Evolutionary conservation across 192 early-diverging fungal species (phyloP).

Genomic region (Backusella luteola): DNA sequence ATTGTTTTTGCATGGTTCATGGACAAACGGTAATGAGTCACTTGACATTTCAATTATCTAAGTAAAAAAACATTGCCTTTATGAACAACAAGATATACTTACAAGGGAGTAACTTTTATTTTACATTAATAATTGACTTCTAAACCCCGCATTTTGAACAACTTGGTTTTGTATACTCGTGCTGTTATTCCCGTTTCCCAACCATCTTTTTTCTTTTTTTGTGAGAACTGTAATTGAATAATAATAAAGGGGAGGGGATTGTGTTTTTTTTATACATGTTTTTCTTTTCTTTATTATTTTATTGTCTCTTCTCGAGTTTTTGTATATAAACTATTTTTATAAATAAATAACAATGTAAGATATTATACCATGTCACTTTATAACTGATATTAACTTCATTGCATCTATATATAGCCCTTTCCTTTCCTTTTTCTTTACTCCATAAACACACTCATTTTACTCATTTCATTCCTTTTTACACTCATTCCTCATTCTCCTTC

Average conservation of each 20-base stretch:
- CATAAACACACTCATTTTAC: not conserved
- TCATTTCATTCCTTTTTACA: not conserved
- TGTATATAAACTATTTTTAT: not conserved
- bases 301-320: not conserved
- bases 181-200: not conserved
- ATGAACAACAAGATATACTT: not conserved
- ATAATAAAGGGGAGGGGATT: not conserved
- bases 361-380: not conserved
- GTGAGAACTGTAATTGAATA: conserved; percentile 8
- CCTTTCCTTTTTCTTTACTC: not conserved
- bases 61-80: not conserved
- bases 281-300: not conserved
- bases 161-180: not conserved
- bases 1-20: not conserved
- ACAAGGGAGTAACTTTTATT: not conserved
- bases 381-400: not conserved
- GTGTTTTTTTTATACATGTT: not conserved
- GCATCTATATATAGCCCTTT: not conserved
- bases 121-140: not conserved
- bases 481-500: not conserved
- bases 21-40: not conserved
- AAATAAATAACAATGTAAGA: not conserved
- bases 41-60: not conserved
- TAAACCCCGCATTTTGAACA: conserved; percentile 3
- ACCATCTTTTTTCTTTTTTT: conserved; percentile 1